A percentile compares a stretch with the other conserved stretches of the same genome.
Evolutionary conservation across 2,329 filamentous ascomycete genomes (phyloP).

Genomic region (Xylaria hypoxylon): DNA sequence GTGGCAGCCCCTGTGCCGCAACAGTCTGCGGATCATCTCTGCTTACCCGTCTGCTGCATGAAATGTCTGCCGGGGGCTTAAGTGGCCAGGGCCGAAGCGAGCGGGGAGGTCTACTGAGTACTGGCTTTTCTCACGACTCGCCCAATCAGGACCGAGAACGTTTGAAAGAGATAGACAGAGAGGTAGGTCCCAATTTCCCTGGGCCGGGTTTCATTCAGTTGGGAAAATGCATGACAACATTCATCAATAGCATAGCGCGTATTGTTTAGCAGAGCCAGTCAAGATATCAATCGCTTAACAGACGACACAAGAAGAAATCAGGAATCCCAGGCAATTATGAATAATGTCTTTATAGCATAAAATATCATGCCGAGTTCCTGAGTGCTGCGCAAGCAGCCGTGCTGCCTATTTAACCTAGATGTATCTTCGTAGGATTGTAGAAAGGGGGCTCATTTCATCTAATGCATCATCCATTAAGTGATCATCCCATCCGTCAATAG

Average conservation of each 20-base stretch:
- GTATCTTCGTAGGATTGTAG: neutral
- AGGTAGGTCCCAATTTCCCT: neutral
- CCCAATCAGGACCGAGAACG: conserved; percentile 8
- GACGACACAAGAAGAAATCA: neutral
- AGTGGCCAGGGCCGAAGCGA: neutral
- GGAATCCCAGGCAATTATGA: neutral
- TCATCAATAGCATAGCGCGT: neutral
- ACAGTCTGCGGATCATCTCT: conserved; percentile 24
- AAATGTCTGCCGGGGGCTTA: neutral
- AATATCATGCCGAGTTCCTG: conserved; percentile 11
- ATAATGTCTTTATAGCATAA: neutral
- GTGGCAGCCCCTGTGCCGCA: conserved; percentile 16
- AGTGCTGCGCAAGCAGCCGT: conserved; percentile 1
- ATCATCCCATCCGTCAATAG: conserved; percentile 30
- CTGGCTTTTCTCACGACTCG: neutral
- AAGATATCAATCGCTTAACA: neutral
- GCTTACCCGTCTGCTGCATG: conserved; percentile 14
- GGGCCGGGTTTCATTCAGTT: neutral
- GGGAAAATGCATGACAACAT: neutral
- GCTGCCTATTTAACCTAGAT: conserved; percentile 2
- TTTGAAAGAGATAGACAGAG: neutral
- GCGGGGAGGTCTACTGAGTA: neutral
- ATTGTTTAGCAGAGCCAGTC: neutral
- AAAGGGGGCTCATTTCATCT: conserved; percentile 25
- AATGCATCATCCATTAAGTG: conserved; percentile 37